These are phyloP conservation scores for Rubia peregrina DNA, from an alignment of 305 asterid species.

Conservation along the genomic window DNA sequence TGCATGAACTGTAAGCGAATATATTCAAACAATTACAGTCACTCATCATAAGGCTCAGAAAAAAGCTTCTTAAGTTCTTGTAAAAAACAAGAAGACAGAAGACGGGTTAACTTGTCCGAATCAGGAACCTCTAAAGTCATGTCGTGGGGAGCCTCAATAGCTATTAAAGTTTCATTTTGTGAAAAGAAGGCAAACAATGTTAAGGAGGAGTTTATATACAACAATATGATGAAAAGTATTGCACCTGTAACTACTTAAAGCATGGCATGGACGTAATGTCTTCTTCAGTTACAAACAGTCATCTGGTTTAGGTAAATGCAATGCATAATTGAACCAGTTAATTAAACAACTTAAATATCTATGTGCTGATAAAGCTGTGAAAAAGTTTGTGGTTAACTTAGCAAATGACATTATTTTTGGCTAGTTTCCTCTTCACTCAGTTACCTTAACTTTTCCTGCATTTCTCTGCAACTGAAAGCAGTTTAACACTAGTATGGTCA, in stretches of 20 bases:
- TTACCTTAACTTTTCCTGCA: conserved; percentile 31
- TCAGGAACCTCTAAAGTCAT: conserved; percentile 92
- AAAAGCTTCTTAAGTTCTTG: background rate
- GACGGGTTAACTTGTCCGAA: conserved; percentile 66
- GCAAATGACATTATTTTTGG: conserved; percentile 22
- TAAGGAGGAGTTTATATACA: conserved; percentile 1
- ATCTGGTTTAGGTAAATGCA: conserved; percentile 33
- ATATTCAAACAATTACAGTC: conserved; percentile 8
- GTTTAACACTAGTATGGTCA: conserved; percentile 9
- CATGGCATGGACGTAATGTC: conserved; percentile 74
- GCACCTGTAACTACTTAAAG: conserved; percentile 39
- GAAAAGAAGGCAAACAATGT: background rate
- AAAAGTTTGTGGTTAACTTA: background rate
- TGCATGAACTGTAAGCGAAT: too few species aligned
- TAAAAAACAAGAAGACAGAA: background rate
- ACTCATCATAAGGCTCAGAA: background rate
- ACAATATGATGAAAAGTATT: background rate
- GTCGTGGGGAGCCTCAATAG: conserved; percentile 93
- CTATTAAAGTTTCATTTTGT: conserved; percentile 85
- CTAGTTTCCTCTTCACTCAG: conserved; percentile 31
- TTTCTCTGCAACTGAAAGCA: conserved; percentile 22
- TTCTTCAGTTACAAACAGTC: conserved; percentile 83
- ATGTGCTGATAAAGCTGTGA: background rate
- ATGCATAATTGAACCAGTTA: conserved; percentile 9
- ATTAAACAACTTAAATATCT: background rate